These are phyloP conservation scores for Claviceps cyperi DNA, from an alignment of 2,329 filamentous ascomycete species.

Conservation along the genomic window DNA sequence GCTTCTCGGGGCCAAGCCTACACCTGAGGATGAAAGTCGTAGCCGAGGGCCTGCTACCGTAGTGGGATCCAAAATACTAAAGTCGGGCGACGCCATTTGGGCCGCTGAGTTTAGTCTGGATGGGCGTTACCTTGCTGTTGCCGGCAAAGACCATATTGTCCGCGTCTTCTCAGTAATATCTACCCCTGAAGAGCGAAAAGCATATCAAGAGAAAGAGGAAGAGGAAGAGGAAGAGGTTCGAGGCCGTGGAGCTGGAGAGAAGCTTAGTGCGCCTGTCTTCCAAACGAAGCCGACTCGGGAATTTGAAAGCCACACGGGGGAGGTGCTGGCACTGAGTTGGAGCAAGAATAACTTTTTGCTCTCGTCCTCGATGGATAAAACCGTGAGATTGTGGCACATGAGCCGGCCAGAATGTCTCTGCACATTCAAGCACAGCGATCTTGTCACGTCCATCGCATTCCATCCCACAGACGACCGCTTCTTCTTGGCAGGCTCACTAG, in stretches of 20 bases:
- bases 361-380: conserved; percentile 96
- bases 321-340: conserved; percentile 87
- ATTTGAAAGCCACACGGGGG: conserved; percentile 70
- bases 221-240: conserved; percentile 30
- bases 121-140: conserved; percentile 81
- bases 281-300: conserved; percentile 62
- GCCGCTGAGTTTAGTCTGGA: conserved; percentile 85
- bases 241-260: conserved; percentile 30
- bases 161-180: conserved; percentile 82
- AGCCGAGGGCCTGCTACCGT: conserved; percentile 21
- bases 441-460: conserved; percentile 88
- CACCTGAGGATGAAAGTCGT: conserved; percentile 14
- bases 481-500: conserved; percentile 85
- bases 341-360: conserved; percentile 98
- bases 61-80: conserved; percentile 26
- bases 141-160: conserved; percentile 73
- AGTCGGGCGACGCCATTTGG: conserved; percentile 63
- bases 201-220: conserved; percentile 50
- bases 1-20: conserved; percentile 45
- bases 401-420: conserved; percentile 75
- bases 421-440: conserved; percentile 87
- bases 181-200: conserved; percentile 61
- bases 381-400: conserved; percentile 85
- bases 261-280: conserved; percentile 83
- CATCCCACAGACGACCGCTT: conserved; percentile 92